These are phyloP conservation scores for Penicillium cinerascens DNA, from an alignment of 495 filamentous ascomycete species.

Conservation along the genomic window DNA sequence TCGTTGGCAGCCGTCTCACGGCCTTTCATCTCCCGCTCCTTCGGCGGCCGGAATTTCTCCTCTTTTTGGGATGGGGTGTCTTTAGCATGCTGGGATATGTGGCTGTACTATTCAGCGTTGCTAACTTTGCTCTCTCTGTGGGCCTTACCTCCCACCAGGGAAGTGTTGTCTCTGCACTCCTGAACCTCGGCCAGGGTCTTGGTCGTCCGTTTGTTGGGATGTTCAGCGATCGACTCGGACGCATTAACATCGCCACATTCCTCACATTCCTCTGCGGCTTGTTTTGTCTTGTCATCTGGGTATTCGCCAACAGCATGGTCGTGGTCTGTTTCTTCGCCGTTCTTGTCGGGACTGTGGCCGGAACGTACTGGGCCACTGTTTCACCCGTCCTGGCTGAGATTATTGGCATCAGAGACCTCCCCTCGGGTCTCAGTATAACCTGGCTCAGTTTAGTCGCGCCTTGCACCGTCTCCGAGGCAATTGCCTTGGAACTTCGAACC, in stretches of 20 bases:
- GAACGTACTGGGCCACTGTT: slow-evolving; percentile 68
- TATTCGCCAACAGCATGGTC: slow-evolving; percentile 61
- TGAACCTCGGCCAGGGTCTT: slow-evolving; percentile 68
- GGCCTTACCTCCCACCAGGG: slow-evolving; percentile 66
- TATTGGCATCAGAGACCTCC: slow-evolving; percentile 67
- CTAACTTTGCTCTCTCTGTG: slow-evolving; percentile 64
- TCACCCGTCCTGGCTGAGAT: slow-evolving; percentile 76
- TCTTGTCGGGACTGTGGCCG: slow-evolving; percentile 65
- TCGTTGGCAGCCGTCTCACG: slow-evolving; percentile 57
- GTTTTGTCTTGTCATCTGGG: slow-evolving; percentile 70
- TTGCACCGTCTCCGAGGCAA: slow-evolving; percentile 70
- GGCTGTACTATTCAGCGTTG: slow-evolving; percentile 71
- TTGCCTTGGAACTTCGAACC: slow-evolving; percentile 63
- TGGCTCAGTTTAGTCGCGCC: slow-evolving; percentile 74
- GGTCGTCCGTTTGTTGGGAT: slow-evolving; percentile 72
- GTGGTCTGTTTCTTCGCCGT: slow-evolving; percentile 69
- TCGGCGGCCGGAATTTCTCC: slow-evolving; percentile 55
- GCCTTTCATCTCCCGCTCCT: slow-evolving; percentile 64
- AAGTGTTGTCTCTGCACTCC: slow-evolving; percentile 64
- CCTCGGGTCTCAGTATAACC: slow-evolving; percentile 67
- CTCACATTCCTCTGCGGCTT: slow-evolving; percentile 64
- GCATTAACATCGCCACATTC: slow-evolving; percentile 67
- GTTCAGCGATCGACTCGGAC: slow-evolving; percentile 66
- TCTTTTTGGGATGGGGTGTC: slow-evolving; percentile 65
- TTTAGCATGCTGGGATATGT: slow-evolving; percentile 74